These are phyloP conservation scores for Scleroderma citrinum DNA, from an alignment of 768 basidiomycete genomes.

Conservation along the genomic window DNA sequence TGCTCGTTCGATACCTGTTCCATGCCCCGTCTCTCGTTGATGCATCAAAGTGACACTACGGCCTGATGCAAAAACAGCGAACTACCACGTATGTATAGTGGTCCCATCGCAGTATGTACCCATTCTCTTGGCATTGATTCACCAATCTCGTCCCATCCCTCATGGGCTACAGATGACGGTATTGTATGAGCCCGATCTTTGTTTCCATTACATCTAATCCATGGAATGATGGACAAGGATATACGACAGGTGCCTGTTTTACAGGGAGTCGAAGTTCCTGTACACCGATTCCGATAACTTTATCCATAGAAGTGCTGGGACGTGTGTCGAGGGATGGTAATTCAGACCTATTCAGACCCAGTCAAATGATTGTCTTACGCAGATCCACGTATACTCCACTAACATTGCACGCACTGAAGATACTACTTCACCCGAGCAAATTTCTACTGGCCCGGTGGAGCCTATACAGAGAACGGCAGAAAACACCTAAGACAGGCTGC, in stretches of 20 bases:
- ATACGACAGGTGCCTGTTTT: constrained; percentile 88
- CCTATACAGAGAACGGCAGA: too few species aligned
- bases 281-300: constrained; percentile 63
- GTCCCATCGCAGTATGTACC: too few species aligned
- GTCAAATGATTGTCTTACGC: constrained; percentile 46
- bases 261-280: constrained; percentile 91
- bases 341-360: constrained; percentile 59
- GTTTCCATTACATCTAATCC: neutral
- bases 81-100: too few species aligned
- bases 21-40: too few species aligned
- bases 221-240: constrained; percentile 31
- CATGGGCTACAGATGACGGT: constrained; percentile 74
- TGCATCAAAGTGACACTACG: too few species aligned
- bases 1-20: too few species aligned
- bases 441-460: too few species aligned
- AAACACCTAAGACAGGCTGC: too few species aligned
- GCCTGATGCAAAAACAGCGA: too few species aligned
- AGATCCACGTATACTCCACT: neutral
- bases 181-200: constrained; percentile 54
- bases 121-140: too few species aligned
- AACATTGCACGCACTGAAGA: neutral
- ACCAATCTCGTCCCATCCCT: constrained; percentile 12
- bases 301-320: constrained; percentile 81
- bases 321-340: constrained; percentile 60
- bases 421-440: too few species aligned